Evolutionary conservation across 345 rosid species (phyloP), one percentile per base, ranked within the genome.

Genomic region (Citrus unshiu): DNA sequence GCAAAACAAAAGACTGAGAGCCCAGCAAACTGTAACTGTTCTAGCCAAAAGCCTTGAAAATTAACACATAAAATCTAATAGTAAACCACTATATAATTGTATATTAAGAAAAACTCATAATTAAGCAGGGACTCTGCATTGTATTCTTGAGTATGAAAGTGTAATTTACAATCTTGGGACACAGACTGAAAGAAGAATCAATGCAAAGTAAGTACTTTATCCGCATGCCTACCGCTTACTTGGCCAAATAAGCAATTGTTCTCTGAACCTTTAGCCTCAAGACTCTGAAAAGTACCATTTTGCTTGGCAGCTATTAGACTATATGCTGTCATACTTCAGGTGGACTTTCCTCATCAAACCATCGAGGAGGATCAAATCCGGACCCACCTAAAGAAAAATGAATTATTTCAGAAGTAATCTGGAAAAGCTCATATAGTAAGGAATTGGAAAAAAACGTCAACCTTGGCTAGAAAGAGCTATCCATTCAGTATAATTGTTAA

Each of bases 301-400:
- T 51, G 5, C 18, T 66, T 24, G 62, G 63, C 35, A 66, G 27
- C 19, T 16, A 29, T 25, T 4, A 39, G 61, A 73, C 39, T 9
- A 18, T 14, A 76, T 34, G 27, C 27, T 35, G 10, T 91, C 87
- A 83, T 73, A 80, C 88, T 72, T 85, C 82, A 70, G 73, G 74
- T 13, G 87, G 90, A 27, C 79, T 76, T 80, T 79, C 78, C 88
- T 95, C 97, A 70, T 86, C 89, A 78, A 95, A 91, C 98, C 98
- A 93, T 78, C 98, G 83, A 0, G 97, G 97, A 89, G 97, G 95
- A 87, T 93, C 97, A 65, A 86, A 95, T 35, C 98, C 96, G 80
- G 93, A 89, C 5, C 98, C 95, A 81, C 93, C 94, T 91, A 56
- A 49, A 73, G 72, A 51, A 16, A 30, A 24, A 76, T 10, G 37